Conservation (phyloP, 2,329 filamentous ascomycete species). For the Hypoxylon sp. region DNA sequence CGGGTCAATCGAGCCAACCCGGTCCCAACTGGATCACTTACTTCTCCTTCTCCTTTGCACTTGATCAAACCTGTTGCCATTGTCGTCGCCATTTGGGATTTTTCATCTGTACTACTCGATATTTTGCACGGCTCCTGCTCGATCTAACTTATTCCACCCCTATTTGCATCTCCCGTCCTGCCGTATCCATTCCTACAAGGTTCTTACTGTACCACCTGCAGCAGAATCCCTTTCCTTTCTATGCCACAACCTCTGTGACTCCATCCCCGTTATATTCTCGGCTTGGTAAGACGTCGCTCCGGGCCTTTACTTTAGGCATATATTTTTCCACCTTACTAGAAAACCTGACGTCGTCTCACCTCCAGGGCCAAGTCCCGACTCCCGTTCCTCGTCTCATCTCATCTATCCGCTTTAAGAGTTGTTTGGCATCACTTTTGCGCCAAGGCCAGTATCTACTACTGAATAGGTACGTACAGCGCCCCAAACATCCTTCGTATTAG, state of each 20-base stretch:
- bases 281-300: slow-evolving; percentile 11
- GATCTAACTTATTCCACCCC: neutral
- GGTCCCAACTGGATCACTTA: neutral
- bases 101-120: neutral
- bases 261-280: slow-evolving; percentile 14
- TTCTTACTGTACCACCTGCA: slow-evolving; percentile 2
- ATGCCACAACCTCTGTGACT: slow-evolving; percentile 15
- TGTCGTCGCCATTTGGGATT: neutral
- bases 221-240: neutral
- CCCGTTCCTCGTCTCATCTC: neutral
- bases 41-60: slow-evolving; percentile 1
- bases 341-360: slow-evolving; percentile 2
- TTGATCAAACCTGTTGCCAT: neutral
- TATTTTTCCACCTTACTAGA: slow-evolving; percentile 11
- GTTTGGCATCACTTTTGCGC: slow-evolving; percentile 5
- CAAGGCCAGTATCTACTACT: neutral
- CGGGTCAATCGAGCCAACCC: slow-evolving; percentile 1
- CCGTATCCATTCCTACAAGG: neutral
- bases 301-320: slow-evolving; percentile 11
- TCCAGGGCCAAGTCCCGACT: neutral
- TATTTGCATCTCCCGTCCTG: neutral
- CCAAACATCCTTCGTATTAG: slow-evolving; percentile 6
- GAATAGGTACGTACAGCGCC: slow-evolving; percentile 24
- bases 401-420: neutral
- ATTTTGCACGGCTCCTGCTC: neutral